These are phyloP conservation scores for Coelastrella sp. DNA, from an alignment of 139 green algal genomes.

Conservation along the genomic window DNA sequence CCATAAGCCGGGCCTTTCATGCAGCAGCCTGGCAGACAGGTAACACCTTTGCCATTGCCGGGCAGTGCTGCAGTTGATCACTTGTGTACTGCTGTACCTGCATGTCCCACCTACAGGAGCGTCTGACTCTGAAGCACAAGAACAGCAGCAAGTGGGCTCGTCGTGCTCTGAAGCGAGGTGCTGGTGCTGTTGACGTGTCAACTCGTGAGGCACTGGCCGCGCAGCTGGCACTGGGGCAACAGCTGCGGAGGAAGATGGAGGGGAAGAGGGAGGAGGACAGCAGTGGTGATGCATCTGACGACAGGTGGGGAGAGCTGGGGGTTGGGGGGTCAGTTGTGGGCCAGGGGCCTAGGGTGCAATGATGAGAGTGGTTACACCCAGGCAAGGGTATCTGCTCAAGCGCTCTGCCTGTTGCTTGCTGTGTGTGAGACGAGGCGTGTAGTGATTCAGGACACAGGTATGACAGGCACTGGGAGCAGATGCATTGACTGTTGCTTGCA, in stretches of 20 bases:
- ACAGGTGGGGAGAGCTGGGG: neutral
- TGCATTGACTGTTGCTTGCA: neutral
- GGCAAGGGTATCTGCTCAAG: too few relatives aligned
- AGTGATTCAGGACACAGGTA: too few relatives aligned
- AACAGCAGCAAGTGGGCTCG: conserved; percentile 93
- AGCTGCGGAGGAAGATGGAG: conserved; percentile 85
- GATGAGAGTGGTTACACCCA: too few relatives aligned
- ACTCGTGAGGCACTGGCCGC: conserved; percentile 84
- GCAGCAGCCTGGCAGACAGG: too few relatives aligned
- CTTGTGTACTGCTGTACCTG: too few relatives aligned
- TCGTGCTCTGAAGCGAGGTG: conserved; percentile 86
- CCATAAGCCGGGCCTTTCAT: too few relatives aligned
- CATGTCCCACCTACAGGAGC: conserved; percentile 70
- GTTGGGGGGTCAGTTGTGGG: neutral
- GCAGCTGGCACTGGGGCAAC: conserved; percentile 89
- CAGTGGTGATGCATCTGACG: conserved; percentile 33
- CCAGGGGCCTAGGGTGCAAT: too few relatives aligned
- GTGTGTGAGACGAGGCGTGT: too few relatives aligned
- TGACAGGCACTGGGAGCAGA: neutral
- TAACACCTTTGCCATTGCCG: neutral
- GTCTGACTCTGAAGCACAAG: conserved; percentile 94
- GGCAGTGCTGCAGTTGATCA: too few relatives aligned
- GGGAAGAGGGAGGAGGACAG: conserved; percentile 21
- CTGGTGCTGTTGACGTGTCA: conserved; percentile 69
- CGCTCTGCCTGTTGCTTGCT: too few relatives aligned